Percentiles rank a stretch among this genome's conserved stretches.
Evolutionary conservation across 2,329 filamentous ascomycete species (phyloP).

Genomic region (Lecanicillium sp.): DNA sequence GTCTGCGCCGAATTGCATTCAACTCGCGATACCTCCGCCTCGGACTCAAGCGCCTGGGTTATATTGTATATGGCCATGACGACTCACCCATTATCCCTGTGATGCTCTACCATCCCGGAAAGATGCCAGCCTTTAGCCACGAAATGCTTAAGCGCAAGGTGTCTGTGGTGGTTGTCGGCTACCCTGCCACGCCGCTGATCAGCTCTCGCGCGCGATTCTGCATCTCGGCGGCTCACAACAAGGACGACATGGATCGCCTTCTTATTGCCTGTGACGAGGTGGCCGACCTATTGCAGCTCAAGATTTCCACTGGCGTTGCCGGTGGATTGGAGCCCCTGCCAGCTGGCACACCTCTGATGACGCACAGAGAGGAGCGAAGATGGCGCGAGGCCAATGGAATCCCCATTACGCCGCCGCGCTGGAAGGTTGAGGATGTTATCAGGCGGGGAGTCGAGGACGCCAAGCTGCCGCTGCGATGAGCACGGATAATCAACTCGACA

Average conservation of each 20-base stretch:
- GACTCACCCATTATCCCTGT: constrained; percentile 96
- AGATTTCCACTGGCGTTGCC: constrained; percentile 93
- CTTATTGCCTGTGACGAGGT: constrained; percentile 87
- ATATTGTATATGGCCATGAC: constrained; percentile 95
- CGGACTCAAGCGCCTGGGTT: constrained; percentile 90
- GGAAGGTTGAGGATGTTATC: constrained; percentile 78
- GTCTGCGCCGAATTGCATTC: constrained; percentile 91
- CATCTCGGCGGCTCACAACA: constrained; percentile 91
- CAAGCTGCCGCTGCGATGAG: constrained; percentile 62
- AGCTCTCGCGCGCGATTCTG: constrained; percentile 94
- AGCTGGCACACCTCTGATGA: constrained; percentile 53
- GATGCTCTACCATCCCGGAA: constrained; percentile 94
- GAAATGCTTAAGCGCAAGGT: constrained; percentile 99
- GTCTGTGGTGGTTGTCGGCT: constrained; percentile 93
- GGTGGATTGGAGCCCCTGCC: constrained; percentile 75
- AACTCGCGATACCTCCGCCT: constrained; percentile 98
- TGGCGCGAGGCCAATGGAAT: constrained; percentile 55
- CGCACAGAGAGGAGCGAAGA: constrained; percentile 59
- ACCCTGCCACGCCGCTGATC: constrained; percentile 91
- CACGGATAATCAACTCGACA: background rate
- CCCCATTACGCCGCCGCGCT: constrained; percentile 69
- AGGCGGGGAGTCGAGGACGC: constrained; percentile 66
- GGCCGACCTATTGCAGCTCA: constrained; percentile 85
- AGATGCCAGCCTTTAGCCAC: constrained; percentile 96
- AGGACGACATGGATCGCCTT: constrained; percentile 91